Conservation (phyloP, 495 filamentous ascomycete genomes). For the Penicillium salamii region DNA sequence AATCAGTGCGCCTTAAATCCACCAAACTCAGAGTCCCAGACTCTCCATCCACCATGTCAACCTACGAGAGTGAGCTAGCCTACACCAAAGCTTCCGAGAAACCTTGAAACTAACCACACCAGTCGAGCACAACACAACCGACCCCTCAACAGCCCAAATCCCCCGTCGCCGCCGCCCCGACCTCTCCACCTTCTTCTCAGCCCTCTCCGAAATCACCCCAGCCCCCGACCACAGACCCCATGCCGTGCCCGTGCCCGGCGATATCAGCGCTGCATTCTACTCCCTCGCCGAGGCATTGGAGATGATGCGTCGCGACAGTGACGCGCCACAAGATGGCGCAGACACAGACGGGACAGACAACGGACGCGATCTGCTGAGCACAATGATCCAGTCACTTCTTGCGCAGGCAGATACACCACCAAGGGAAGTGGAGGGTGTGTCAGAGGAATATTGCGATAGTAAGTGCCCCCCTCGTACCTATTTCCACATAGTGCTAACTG, state of each 20-base stretch:
- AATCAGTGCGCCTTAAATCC: background rate
- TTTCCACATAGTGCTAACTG: too few relatives aligned
- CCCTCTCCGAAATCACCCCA: constrained; percentile 63
- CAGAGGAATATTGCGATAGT: constrained; percentile 75
- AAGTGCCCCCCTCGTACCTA: constrained; percentile 15
- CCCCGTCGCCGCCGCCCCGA: constrained; percentile 64
- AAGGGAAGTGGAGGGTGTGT: constrained; percentile 66
- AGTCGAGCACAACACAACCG: constrained; percentile 80
- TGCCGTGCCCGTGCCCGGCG: constrained; percentile 68
- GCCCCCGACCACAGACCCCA: constrained; percentile 48
- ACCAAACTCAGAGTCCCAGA: too few relatives aligned
- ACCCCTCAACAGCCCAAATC: constrained; percentile 33
- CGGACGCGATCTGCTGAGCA: constrained; percentile 49
- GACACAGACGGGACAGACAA: constrained; percentile 7
- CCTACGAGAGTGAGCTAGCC: constrained; percentile 57
- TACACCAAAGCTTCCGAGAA: too few relatives aligned
- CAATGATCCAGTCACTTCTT: constrained; percentile 62
- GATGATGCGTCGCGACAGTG: constrained; percentile 37
- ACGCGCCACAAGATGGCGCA: constrained; percentile 3
- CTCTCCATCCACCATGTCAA: constrained; percentile 41
- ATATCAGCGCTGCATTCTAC: constrained; percentile 63
- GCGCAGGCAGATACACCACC: constrained; percentile 64
- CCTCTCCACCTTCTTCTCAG: constrained; percentile 83
- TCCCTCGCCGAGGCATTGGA: constrained; percentile 58
- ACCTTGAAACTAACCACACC: constrained; percentile 4